phyloP scores from a whole-genome alignment of 208 protist genomes.

The Endotrypanum monterogeii region DNA sequence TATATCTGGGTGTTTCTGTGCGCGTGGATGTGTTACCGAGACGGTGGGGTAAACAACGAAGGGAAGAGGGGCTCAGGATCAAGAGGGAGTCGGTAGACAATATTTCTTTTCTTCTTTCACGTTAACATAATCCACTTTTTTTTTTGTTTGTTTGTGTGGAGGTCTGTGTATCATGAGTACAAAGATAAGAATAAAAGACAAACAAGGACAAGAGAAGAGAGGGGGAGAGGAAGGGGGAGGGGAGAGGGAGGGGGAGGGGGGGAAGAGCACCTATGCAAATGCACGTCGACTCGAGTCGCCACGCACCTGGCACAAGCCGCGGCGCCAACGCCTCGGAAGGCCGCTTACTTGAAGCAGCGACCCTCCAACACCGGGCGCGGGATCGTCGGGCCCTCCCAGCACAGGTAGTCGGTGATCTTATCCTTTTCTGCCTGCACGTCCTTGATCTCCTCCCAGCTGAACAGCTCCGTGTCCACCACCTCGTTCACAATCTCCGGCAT shows the following conservation, averaged over 20 bases:
- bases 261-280: neutral
- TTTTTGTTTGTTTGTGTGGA: no score
- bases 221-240: neutral
- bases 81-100: no score
- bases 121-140: no score
- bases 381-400: constrained; percentile 84
- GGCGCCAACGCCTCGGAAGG: no score
- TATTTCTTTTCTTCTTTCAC: no score
- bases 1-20: no score
- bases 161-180: no score
- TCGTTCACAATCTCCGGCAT: constrained; percentile 79
- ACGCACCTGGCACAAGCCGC: neutral
- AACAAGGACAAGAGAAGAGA: neutral
- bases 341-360: constrained; percentile 71
- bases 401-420: constrained; percentile 80
- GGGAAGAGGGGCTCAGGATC: no score
- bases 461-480: constrained; percentile 81
- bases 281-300: neutral
- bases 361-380: constrained; percentile 76
- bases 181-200: neutral
- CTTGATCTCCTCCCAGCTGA: constrained; percentile 72
- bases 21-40: no score
- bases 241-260: neutral
- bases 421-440: constrained; percentile 71
- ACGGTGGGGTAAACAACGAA: no score